Evolutionary conservation across 208 protist genomes (phyloP).

Genomic region (Wallacemonas sp.): DNA sequence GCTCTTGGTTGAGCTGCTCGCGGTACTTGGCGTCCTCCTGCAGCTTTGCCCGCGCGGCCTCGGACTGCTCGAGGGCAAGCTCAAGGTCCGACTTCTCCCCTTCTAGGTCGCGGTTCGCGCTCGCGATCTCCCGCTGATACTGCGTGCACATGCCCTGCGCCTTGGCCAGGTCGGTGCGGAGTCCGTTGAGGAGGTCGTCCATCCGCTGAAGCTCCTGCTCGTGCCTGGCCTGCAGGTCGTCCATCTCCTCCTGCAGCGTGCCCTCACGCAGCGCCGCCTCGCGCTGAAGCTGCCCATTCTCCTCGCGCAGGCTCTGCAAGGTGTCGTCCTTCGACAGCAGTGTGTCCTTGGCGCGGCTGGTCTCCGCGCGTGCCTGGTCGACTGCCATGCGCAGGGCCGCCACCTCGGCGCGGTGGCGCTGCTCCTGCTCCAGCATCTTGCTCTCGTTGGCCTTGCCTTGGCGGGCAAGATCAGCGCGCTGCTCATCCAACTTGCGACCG

Average conservation of each 20-base stretch:
- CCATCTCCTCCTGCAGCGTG: slow-evolving; percentile 61
- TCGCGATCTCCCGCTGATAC: slow-evolving; percentile 65
- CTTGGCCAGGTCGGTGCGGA: slow-evolving; percentile 71
- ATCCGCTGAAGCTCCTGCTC: slow-evolving; percentile 71
- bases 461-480: slow-evolving; percentile 39
- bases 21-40: slow-evolving; percentile 71
- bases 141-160: slow-evolving; percentile 54
- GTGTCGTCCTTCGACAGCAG: slow-evolving; percentile 43
- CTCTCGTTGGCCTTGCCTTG: slow-evolving; percentile 42
- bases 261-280: slow-evolving; percentile 51
- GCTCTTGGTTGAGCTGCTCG: slow-evolving; percentile 77
- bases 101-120: slow-evolving; percentile 53
- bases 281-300: slow-evolving; percentile 55
- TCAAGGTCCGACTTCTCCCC: slow-evolving; percentile 48
- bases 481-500: slow-evolving; percentile 38
- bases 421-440: slow-evolving; percentile 44
- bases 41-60: slow-evolving; percentile 55
- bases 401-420: slow-evolving; percentile 60
- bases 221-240: slow-evolving; percentile 52
- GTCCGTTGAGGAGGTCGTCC: slow-evolving; percentile 78
- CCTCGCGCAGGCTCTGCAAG: slow-evolving; percentile 62
- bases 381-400: slow-evolving; percentile 44
- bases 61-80: slow-evolving; percentile 58
- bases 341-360: slow-evolving; percentile 42
- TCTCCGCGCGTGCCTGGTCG: slow-evolving; percentile 53